These are phyloP conservation scores for Xylaria bambusicola DNA, from an alignment of 495 filamentous ascomycete species.

Conservation along the genomic window DNA sequence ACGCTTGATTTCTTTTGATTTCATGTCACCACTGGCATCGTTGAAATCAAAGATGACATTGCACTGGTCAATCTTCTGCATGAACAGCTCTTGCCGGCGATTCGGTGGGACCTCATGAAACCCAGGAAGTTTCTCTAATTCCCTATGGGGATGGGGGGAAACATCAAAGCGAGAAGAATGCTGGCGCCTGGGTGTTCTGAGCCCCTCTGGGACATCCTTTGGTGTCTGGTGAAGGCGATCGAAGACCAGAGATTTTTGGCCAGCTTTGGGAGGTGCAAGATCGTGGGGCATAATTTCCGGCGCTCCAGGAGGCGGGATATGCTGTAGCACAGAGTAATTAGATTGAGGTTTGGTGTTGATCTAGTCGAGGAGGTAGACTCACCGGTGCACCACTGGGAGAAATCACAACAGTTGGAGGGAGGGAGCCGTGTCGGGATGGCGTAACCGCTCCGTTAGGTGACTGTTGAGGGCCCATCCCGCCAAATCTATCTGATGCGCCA, in stretches of 20 bases:
- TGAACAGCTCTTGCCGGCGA: constrained; percentile 94
- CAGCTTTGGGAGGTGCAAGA: constrained; percentile 86
- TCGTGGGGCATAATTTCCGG: constrained; percentile 98
- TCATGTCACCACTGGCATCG: constrained; percentile 97
- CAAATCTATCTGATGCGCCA: constrained; percentile 48
- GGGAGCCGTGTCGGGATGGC: constrained; percentile 66
- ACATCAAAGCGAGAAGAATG: constrained; percentile 98
- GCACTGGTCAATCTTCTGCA: constrained; percentile 99
- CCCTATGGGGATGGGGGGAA: constrained; percentile 90
- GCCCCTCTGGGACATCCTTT: constrained; percentile 92
- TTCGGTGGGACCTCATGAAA: constrained; percentile 98
- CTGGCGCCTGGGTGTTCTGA: constrained; percentile 91
- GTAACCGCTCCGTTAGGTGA: constrained; percentile 64
- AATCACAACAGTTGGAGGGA: constrained; percentile 90
- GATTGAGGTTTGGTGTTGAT: constrained; percentile 6
- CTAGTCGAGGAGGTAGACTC: constrained; percentile 43
- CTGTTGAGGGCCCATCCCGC: constrained; percentile 32
- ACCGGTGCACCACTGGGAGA: constrained; percentile 92
- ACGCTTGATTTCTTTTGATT: constrained; percentile 99
- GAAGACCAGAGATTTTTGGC: constrained; percentile 84
- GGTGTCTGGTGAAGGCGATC: constrained; percentile 90
- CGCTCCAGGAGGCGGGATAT: constrained; percentile 88
- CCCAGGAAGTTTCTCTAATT: constrained; percentile 96
- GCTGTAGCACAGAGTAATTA: constrained; percentile 52
- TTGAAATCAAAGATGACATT: constrained; percentile 99